Percentiles rank a stretch among this genome's conserved stretches.
These are phyloP conservation scores for Vitis rupestris DNA, from an alignment of 164 flowering plant species.

Conservation along the genomic window DNA sequence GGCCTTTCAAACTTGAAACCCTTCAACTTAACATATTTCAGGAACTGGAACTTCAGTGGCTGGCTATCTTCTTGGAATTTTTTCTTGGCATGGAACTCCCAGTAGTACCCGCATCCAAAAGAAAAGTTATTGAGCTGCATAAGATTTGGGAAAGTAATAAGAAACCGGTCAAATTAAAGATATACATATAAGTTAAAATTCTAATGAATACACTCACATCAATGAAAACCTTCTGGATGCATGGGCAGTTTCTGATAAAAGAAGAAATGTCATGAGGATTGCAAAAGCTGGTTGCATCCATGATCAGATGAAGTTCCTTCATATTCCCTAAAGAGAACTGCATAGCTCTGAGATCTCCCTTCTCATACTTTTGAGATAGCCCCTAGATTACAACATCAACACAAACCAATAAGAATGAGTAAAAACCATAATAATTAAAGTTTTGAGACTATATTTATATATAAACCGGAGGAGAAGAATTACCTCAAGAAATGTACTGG, in stretches of 20 bases:
- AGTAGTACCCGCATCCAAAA: slow-evolving; percentile 1
- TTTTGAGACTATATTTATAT: too few species aligned
- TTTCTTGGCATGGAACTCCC: slow-evolving; percentile 8
- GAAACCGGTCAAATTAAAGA: neutral
- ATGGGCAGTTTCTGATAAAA: slow-evolving; percentile 12
- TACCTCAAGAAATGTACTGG: slow-evolving; percentile 17
- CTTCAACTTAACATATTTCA: slow-evolving; percentile 1
- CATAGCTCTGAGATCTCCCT: neutral
- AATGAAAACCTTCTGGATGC: slow-evolving; percentile 7
- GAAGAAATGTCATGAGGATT: slow-evolving; percentile 7
- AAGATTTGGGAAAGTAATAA: neutral
- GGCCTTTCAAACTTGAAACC: slow-evolving; percentile 8
- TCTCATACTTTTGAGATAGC: neutral
- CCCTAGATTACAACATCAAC: neutral
- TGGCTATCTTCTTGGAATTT: too few species aligned
- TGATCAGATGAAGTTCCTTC: slow-evolving; percentile 12
- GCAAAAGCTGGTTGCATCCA: slow-evolving; percentile 13
- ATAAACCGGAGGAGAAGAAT: too few species aligned
- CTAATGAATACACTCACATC: slow-evolving; percentile 10
- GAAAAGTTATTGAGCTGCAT: slow-evolving; percentile 4
- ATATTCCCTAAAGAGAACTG: slow-evolving; percentile 1
- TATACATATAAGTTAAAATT: neutral
- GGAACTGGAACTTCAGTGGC: neutral
- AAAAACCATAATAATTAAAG: too few species aligned
- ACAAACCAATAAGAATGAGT: neutral